Percentiles rank a stretch among this genome's conserved stretches.
Evolutionary conservation across 441 rosid genomes (phyloP).

Genomic region (Theobroma grandiflorum): DNA sequence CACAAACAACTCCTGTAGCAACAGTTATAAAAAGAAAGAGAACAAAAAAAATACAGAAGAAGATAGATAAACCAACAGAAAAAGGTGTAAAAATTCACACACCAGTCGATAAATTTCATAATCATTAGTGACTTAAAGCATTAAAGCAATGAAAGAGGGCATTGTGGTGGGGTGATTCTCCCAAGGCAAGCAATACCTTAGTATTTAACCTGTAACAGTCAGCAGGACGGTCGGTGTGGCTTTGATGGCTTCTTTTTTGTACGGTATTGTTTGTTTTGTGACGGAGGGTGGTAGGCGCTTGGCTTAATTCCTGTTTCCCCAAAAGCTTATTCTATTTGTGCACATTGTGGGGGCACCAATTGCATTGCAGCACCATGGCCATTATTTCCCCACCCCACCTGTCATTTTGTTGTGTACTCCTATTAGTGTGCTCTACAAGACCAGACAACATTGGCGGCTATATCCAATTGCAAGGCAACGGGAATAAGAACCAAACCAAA

Average conservation of each 20-base stretch:
- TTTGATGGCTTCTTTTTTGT: not conserved
- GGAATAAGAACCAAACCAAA: not conserved
- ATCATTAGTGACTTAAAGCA: too few relatives aligned
- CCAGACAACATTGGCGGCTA: constrained; percentile 24
- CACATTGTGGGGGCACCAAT: not conserved
- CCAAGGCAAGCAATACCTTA: not conserved
- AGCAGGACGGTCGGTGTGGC: not conserved
- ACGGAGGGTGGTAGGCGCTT: too few relatives aligned
- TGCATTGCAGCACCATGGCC: not conserved
- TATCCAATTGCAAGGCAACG: not conserved
- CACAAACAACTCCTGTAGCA: not conserved
- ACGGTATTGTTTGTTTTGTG: not conserved
- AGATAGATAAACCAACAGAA: not conserved
- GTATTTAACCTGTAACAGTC: not conserved
- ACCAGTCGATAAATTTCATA: too few relatives aligned
- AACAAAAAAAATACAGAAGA: too few relatives aligned
- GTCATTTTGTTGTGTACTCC: too few relatives aligned
- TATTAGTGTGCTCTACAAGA: not conserved
- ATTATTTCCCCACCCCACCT: not conserved
- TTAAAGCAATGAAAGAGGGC: too few relatives aligned
- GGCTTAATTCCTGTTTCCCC: too few relatives aligned
- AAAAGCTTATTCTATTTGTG: not conserved
- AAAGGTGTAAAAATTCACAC: not conserved
- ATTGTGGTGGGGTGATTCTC: not conserved
- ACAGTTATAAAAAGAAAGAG: too few relatives aligned